These are phyloP conservation scores for Mikania micrantha DNA, from an alignment of 129 eudicot genomes.

Conservation along the genomic window DNA sequence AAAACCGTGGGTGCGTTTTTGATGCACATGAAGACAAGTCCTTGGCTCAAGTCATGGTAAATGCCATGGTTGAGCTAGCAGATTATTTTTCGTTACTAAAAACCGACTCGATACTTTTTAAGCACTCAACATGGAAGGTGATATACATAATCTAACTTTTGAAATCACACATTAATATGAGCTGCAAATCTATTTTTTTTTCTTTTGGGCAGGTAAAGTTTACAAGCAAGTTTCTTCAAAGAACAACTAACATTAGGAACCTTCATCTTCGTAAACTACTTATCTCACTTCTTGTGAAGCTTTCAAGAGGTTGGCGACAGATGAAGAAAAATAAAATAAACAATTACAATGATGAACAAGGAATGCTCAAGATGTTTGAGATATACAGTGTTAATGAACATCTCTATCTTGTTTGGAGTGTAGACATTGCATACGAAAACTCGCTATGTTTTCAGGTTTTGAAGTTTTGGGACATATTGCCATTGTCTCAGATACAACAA, in stretches of 20 bases:
- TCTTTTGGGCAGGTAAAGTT: slow-evolving; percentile 32
- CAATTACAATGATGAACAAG: background rate
- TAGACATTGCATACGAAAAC: slow-evolving; percentile 27
- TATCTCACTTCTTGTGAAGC: slow-evolving; percentile 27
- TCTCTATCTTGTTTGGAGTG: slow-evolving; percentile 32
- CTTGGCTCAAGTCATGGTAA: slow-evolving; percentile 35
- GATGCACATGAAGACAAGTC: slow-evolving; percentile 42
- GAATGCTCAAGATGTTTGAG: slow-evolving; percentile 26
- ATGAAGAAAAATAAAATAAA: slow-evolving; percentile 1
- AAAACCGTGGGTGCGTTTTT: slow-evolving; percentile 40
- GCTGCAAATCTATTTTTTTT: background rate
- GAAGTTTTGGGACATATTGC: slow-evolving; percentile 34
- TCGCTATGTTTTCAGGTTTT: slow-evolving; percentile 25
- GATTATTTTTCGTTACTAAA: slow-evolving; percentile 13
- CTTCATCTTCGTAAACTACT: slow-evolving; percentile 21
- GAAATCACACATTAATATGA: background rate
- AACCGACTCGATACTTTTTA: slow-evolving; percentile 22
- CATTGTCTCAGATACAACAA: slow-evolving; percentile 11
- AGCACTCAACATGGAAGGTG: slow-evolving; percentile 54
- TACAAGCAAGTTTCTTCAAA: slow-evolving; percentile 19
- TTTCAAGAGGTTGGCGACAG: slow-evolving; percentile 40
- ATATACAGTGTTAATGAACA: slow-evolving; percentile 17
- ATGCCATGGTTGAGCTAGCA: slow-evolving; percentile 28
- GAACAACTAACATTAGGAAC: slow-evolving; percentile 3
- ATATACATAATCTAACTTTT: too few relatives aligned